Base-by-base conservation (phyloP, 2,329 filamentous ascomycete species). In the Cladorrhinum sp. region DNA sequence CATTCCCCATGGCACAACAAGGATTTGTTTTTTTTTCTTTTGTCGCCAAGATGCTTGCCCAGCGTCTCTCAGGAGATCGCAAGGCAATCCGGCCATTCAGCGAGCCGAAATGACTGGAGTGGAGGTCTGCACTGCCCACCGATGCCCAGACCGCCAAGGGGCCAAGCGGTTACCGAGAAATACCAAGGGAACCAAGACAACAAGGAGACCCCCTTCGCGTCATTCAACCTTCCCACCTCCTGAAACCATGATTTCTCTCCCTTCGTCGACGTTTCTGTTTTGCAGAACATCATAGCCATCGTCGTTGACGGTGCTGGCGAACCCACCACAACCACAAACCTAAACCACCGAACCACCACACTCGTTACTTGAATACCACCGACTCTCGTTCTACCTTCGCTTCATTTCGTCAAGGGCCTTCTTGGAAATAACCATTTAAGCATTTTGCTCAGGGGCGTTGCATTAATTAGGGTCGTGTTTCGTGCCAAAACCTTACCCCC, bases 101-200 rank as follows among this genome's bases (percentile, higher is more conserved):
- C n/a, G 36, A 49, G 25, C 22, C 16, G 53, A 20, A 23, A 38
- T 10, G 8, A 16, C 16, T 18, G 51, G 18, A 53, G 55, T 8
- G 24, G 41, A 45, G 16, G 41, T n/a, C n/a, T 58, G 59, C 59
- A 59, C 58, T 38, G 60, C 62, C 58, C 55, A 18, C 38, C 55
- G 32, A 32, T 53, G 63, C 63, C 59, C 38, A 60, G 57, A 58
- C 54, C 27, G 57, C 63, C 61, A 59, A 55, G 50, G 12, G 25
- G 62, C 62, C 62, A 67, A 66, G 64, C 56, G 60, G 29, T 59
- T 57, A 54, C 59, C 60, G 57, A 62, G 63, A 63, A 36, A 62
- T 65, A 62, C 62, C 64, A 65, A 66, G 63, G 55, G 18, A 12
- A 55, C 54, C 53, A 62, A 49, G 41, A 50, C 50, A 45, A 51